Base-by-base conservation (phyloP, 164 flowering plant genomes). In the Magnolia sinica region DNA sequence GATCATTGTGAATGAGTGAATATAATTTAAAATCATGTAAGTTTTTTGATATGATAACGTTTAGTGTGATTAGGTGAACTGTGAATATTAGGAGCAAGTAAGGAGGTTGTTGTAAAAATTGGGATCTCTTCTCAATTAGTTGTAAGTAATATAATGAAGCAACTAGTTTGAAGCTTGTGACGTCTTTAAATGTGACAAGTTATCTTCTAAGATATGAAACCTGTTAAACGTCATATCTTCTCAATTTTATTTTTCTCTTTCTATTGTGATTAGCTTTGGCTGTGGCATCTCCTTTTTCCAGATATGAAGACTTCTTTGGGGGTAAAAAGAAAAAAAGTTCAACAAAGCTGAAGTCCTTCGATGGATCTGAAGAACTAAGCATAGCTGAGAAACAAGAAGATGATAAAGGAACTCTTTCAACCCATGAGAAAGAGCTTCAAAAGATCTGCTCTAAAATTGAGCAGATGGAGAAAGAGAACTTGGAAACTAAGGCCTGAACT, bases 281-380 rank as follows among this genome's bases (percentile, higher is more conserved):
- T 76, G 6, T 67, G 19, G 18, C 23, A 50, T 69, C 37, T 76
- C 51, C 19, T 59, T 10, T 75, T 76, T 77, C 55, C 85, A 93
- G 98, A 77, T 93, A 92, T 77, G 91, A 87, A 70, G 98, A 95
- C 73, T 95, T 93, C 78, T 93, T 87, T 85, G 90, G 88, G 70
- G 29, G 76, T 13, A 79, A 85, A 77, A 90, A 84, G 87, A 84
- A 74, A 70, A 81, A 78, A 64, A 79, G n/a, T 73, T 76, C 84
- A 8, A 84, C 84, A 80, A 86, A 73, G 76, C 58, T 79, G 5
- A 79, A 79, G 51, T 63, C 74, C 50, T 74, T 31, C 73, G 81
- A 85, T 71, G 84, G 76, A 64, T 81, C 85, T 8, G 88, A 89
- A 73, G 88, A 84, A 8, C 14, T 3, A 29, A 27, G 22, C 11